phyloP scores from a whole-genome alignment of 2,329 filamentous ascomycete species.

The Colletotrichum neosansevieriae region DNA sequence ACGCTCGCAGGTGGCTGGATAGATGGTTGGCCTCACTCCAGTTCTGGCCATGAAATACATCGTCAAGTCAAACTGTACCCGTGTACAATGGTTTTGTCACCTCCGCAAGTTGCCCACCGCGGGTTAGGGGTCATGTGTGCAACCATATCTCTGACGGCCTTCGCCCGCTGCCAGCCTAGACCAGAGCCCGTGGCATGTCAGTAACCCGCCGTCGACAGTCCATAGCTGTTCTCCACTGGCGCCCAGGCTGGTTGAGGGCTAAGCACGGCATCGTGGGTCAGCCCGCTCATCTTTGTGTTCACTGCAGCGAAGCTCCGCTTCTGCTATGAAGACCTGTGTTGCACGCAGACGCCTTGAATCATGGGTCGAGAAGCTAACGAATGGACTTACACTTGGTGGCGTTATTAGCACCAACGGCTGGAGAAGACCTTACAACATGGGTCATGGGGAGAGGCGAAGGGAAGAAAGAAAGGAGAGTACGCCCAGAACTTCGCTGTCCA shows the following conservation, averaged over 20 bases:
- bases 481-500: not conserved
- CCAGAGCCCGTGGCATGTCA: constrained; percentile 23
- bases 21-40: constrained; percentile 26
- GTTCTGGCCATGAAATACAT: constrained; percentile 26
- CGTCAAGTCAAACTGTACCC: constrained; percentile 23
- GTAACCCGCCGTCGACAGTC: constrained; percentile 22
- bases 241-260: constrained; percentile 6
- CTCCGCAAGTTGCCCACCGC: constrained; percentile 10
- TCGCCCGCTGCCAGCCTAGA: constrained; percentile 12
- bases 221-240: constrained; percentile 6
- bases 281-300: constrained; percentile 10
- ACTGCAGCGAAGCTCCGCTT: constrained; percentile 17
- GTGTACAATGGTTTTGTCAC: constrained; percentile 31
- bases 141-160: constrained; percentile 14
- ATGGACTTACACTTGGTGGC: constrained; percentile 21
- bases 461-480: constrained; percentile 2
- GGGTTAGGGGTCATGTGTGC: constrained; percentile 30
- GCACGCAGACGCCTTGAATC: constrained; percentile 37
- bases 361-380: constrained; percentile 28
- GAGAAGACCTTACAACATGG: constrained; percentile 6
- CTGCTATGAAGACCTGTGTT: constrained; percentile 29
- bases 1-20: constrained; percentile 20
- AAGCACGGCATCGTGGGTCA: not conserved
- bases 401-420: constrained; percentile 28
- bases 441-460: not conserved